These are phyloP conservation scores for Fusarium sp. DNA, from an alignment of 2,329 filamentous ascomycete species.

Conservation along the genomic window DNA sequence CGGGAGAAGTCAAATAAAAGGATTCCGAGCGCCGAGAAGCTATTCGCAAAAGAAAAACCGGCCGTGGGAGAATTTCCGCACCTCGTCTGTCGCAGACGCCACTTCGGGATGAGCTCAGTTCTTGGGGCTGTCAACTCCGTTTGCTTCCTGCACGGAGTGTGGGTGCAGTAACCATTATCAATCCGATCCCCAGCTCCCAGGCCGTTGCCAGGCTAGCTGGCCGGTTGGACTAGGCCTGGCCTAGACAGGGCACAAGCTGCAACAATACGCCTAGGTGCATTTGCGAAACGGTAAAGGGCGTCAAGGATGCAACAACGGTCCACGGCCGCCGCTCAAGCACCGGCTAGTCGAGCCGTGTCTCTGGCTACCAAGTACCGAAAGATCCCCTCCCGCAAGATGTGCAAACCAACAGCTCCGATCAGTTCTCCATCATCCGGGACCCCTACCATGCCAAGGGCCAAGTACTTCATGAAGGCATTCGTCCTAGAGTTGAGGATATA, in stretches of 20 bases:
- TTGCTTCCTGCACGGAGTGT: constrained; percentile 6
- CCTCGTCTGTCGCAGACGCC: constrained; percentile 2
- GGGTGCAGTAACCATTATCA: constrained; percentile 5
- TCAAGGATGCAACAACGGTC: constrained; percentile 17
- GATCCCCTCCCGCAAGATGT: constrained; percentile 18
- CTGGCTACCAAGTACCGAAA: constrained; percentile 1
- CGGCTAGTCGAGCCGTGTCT: constrained; percentile 8
- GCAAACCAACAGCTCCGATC: constrained; percentile 20
- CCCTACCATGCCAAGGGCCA: not conserved
- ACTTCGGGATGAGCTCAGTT: constrained; percentile 22
- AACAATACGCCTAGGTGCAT: constrained; percentile 7
- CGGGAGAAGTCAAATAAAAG: constrained; percentile 3
- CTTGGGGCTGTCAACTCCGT: not conserved
- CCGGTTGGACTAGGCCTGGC: not conserved
- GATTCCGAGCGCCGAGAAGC: constrained; percentile 19
- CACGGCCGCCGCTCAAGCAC: not conserved
- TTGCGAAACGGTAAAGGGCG: constrained; percentile 1
- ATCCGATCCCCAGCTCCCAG: constrained; percentile 18
- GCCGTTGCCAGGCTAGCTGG: constrained; percentile 4
- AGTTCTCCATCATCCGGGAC: not conserved
- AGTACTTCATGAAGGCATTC: not conserved
- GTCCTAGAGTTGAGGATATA: not conserved
- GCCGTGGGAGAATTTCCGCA: constrained; percentile 16
- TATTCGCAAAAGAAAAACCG: constrained; percentile 33
- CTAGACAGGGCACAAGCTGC: constrained; percentile 4